Conservation (phyloP, 2,329 filamentous ascomycete genomes). For the Diplodia sapinea region DNA sequence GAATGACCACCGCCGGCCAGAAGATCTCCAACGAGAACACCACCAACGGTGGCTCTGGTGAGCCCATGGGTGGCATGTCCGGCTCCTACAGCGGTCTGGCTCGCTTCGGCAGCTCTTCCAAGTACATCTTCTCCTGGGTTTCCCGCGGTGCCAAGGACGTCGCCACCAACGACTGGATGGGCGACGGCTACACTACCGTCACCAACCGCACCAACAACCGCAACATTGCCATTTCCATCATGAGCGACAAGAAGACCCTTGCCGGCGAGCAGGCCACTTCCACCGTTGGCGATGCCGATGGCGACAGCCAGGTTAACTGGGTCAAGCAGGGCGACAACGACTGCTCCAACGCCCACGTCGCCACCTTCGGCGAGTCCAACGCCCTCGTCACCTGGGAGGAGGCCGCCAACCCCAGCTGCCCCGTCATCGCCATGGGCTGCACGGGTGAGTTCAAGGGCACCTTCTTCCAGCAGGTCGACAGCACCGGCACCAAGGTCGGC, state of each 20-base stretch:
- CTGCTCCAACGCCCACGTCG: constrained; percentile 64
- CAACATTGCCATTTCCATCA: constrained; percentile 64
- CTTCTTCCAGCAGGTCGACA: constrained; percentile 64
- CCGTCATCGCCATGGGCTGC: constrained; percentile 65
- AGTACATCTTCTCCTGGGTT: constrained; percentile 68
- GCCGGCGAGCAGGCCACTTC: constrained; percentile 61
- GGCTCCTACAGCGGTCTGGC: constrained; percentile 65
- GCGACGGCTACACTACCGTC: constrained; percentile 59
- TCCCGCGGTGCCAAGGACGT: constrained; percentile 64
- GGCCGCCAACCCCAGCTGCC: constrained; percentile 61
- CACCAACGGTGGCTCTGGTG: constrained; percentile 64
- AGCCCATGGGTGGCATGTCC: constrained; percentile 68
- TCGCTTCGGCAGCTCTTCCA: constrained; percentile 57
- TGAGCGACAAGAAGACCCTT: constrained; percentile 65
- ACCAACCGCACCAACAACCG: constrained; percentile 63
- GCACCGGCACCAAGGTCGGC: constrained; percentile 59
- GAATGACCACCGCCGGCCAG: constrained; percentile 59
- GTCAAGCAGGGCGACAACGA: constrained; percentile 60
- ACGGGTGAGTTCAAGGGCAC: constrained; percentile 64
- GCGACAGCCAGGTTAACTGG: constrained; percentile 67
- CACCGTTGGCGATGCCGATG: constrained; percentile 58
- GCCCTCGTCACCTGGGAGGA: constrained; percentile 68
- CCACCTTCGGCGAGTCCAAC: constrained; percentile 58
- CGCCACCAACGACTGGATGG: constrained; percentile 64
- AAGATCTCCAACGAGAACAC: constrained; percentile 69